phyloP scores from a whole-genome alignment of 495 filamentous ascomycete genomes.

The Cladorrhinum samala region DNA sequence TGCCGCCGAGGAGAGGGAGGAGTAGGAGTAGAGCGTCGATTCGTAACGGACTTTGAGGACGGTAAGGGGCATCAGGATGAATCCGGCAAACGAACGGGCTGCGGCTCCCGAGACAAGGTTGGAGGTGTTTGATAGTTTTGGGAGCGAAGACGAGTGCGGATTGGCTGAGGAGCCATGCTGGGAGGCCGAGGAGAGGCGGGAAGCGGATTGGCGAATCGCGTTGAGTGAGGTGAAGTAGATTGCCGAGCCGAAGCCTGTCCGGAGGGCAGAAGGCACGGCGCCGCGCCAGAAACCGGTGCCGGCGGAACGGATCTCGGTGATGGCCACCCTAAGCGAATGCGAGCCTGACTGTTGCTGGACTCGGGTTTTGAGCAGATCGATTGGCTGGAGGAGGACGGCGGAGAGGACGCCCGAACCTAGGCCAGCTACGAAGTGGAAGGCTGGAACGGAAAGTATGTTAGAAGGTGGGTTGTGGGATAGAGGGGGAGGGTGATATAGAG shows the following conservation, averaged over 20 bases:
- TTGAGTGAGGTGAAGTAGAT: conserved; percentile 93
- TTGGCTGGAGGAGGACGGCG: conserved; percentile 86
- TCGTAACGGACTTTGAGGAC: conserved; percentile 97
- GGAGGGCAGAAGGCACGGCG: conserved; percentile 82
- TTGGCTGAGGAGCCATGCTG: conserved; percentile 15
- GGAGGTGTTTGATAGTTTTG: conserved; percentile 74
- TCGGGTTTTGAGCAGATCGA: conserved; percentile 94
- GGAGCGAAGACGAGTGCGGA: conserved; percentile 66
- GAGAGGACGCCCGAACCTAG: conserved; percentile 80
- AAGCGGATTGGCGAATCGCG: conserved; percentile 64
- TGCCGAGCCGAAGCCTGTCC: conserved; percentile 87
- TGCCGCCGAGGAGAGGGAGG: conserved; percentile 64
- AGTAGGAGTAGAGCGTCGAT: conserved; percentile 74
- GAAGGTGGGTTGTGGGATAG: neutral
- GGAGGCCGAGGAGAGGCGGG: conserved; percentile 40
- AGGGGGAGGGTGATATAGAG: neutral
- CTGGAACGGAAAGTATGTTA: conserved; percentile 20
- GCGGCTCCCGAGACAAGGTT: conserved; percentile 82
- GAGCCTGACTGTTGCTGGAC: conserved; percentile 76
- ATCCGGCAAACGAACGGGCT: conserved; percentile 76
- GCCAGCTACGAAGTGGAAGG: conserved; percentile 85
- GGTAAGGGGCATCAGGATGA: conserved; percentile 93
- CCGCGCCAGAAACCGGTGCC: conserved; percentile 86
- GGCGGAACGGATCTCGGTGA: conserved; percentile 62
- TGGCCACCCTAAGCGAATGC: conserved; percentile 58